phyloP scores from a whole-genome alignment of 2,329 filamentous ascomycete genomes.

The Periconia macrospinosa region DNA sequence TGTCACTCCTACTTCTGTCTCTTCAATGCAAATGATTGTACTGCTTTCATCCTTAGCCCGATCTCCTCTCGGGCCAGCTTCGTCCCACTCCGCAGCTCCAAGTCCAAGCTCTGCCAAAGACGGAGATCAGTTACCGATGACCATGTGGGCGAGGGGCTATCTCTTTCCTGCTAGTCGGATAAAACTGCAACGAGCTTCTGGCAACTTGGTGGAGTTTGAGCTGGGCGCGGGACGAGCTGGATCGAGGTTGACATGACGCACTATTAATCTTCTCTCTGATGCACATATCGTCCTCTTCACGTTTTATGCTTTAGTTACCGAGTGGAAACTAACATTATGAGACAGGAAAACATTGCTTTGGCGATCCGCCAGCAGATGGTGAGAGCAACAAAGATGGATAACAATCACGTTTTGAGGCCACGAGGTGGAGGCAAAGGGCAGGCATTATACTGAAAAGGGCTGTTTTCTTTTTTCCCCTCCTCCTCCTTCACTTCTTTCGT shows the following conservation, averaged over 20 bases:
- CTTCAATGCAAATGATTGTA: background rate
- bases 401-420: no score
- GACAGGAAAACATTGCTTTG: background rate
- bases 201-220: background rate
- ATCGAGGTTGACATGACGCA: background rate
- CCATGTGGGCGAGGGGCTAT: background rate
- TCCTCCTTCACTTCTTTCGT: no score
- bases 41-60: background rate
- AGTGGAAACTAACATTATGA: background rate
- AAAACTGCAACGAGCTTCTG: background rate
- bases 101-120: background rate
- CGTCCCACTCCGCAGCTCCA: background rate
- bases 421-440: no score
- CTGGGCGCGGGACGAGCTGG: background rate
- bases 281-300: background rate
- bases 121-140: background rate
- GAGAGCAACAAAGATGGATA: no score
- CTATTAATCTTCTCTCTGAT: constrained; percentile 1
- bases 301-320: background rate
- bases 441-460: no score
- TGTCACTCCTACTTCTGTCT: background rate
- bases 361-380: no score
- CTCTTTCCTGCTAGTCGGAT: background rate
- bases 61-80: background rate
- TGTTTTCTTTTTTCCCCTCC: no score